Evolutionary conservation across 805 yeast genomes (phyloP).

Genomic region (Lipomyces starkeyi): DNA sequence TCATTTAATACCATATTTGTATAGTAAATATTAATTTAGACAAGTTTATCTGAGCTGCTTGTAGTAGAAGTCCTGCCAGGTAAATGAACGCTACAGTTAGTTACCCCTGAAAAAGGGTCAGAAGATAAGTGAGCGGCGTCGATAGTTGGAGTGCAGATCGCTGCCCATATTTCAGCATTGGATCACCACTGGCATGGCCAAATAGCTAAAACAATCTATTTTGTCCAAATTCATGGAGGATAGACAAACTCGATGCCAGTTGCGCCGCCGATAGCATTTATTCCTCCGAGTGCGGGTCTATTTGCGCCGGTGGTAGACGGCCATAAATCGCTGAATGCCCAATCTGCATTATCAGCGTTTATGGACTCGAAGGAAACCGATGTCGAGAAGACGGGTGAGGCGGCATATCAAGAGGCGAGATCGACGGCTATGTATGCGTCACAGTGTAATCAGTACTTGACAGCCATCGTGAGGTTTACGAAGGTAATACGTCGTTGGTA

Average conservation of each 20-base stretch:
- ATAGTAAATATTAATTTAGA: neutral
- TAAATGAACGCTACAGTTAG: too few relatives aligned
- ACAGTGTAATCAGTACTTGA: conserved; percentile 27
- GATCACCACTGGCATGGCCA: neutral
- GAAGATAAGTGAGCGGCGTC: neutral
- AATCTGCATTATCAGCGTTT: neutral
- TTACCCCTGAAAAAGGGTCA: neutral
- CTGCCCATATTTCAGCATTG: neutral
- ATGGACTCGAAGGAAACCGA: neutral
- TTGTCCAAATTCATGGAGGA: neutral
- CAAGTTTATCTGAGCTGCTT: neutral
- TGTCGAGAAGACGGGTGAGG: neutral
- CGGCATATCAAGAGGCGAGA: conserved; percentile 22
- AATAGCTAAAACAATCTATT: neutral
- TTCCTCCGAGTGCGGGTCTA: neutral
- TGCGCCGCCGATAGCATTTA: neutral
- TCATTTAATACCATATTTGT: neutral
- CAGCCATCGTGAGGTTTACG: conserved; percentile 27
- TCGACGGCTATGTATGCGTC: conserved; percentile 28
- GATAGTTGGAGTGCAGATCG: neutral
- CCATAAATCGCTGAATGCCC: neutral
- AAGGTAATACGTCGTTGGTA: conserved; percentile 9
- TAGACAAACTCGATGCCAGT: neutral
- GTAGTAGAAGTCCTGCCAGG: neutral
- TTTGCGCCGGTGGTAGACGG: neutral